Percentiles rank a stretch among this genome's conserved stretches.
These are phyloP conservation scores for Boletus pseudopeckii DNA, from an alignment of 768 basidiomycete species.

Conservation along the genomic window DNA sequence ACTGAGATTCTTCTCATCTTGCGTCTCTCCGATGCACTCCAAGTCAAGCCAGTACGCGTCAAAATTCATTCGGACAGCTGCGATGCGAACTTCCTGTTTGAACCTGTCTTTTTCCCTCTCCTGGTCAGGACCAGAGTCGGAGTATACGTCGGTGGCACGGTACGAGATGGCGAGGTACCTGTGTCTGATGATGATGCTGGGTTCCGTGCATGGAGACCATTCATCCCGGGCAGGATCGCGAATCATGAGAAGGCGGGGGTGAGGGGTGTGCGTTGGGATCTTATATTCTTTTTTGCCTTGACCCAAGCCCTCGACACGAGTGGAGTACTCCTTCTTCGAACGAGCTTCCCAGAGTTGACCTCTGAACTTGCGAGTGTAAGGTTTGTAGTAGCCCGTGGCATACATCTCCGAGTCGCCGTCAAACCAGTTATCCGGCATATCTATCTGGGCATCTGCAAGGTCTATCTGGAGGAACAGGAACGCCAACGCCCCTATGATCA, in stretches of 20 bases:
- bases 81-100: slow-evolving; percentile 4
- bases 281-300: not conserved
- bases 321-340: slow-evolving; percentile 16
- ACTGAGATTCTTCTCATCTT: slow-evolving; percentile 14
- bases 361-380: slow-evolving; percentile 1
- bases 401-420: not conserved
- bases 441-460: too few relatives aligned
- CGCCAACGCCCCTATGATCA: not conserved
- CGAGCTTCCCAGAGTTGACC: slow-evolving; percentile 23
- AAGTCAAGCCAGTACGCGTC: slow-evolving; percentile 12
- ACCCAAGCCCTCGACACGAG: not conserved
- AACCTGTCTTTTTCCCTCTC: slow-evolving; percentile 4
- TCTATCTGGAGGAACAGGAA: too few relatives aligned
- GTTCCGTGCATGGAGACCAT: slow-evolving; percentile 7
- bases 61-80: not conserved
- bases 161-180: slow-evolving; percentile 18
- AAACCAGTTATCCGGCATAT: not conserved
- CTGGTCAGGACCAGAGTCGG: not conserved
- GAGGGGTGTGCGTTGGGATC: slow-evolving; percentile 7
- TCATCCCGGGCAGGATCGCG: not conserved
- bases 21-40: slow-evolving; percentile 14
- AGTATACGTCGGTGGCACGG: slow-evolving; percentile 7
- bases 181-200: slow-evolving; percentile 1
- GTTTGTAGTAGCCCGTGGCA: slow-evolving; percentile 1
- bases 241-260: slow-evolving; percentile 13